Percentiles rank a stretch among this genome's conserved stretches.
phyloP scores from a whole-genome alignment of 306 rosid genomes.

The Coriaria nepalensis region DNA sequence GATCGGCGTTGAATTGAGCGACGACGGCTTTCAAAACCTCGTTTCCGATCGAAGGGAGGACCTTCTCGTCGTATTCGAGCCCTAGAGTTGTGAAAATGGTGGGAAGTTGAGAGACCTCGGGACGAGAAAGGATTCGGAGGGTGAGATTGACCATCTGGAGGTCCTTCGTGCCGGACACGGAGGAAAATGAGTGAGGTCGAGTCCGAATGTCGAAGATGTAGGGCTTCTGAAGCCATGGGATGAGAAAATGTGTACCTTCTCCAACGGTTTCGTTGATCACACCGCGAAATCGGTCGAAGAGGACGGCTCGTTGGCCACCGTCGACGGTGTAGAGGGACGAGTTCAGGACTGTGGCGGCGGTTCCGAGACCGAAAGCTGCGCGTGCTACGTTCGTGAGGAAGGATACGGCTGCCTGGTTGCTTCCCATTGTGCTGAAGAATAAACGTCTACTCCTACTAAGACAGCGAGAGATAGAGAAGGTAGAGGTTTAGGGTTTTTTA shows the following conservation, averaged over 20 bases:
- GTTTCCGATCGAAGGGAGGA: conserved; percentile 80
- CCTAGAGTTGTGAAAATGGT: conserved; percentile 69
- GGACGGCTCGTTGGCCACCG: conserved; percentile 92
- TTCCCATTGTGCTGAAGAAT: conserved; percentile 30
- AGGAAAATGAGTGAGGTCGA: conserved; percentile 74
- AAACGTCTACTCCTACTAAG: no score
- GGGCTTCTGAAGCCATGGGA: conserved; percentile 96
- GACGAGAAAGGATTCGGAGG: conserved; percentile 75
- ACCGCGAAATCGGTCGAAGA: conserved; percentile 83
- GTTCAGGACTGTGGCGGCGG: conserved; percentile 30
- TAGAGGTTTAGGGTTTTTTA: no score
- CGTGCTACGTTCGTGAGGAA: conserved; percentile 55
- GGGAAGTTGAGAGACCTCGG: conserved; percentile 55
- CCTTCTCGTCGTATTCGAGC: conserved; percentile 93
- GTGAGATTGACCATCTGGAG: conserved; percentile 86
- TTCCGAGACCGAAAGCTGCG: conserved; percentile 66
- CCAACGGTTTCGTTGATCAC: conserved; percentile 49
- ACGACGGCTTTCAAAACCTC: conserved; percentile 86
- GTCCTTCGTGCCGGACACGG: conserved; percentile 79
- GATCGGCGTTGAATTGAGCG: conserved; percentile 87
- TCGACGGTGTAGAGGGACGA: conserved; percentile 84
- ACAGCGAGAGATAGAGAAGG: no score
- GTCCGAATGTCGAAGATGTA: conserved; percentile 86
- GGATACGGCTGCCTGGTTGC: conserved; percentile 56
- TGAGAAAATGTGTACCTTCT: conserved; percentile 72